phyloP scores from a whole-genome alignment of 129 eudicot species.

The Sambucus nigra region DNA sequence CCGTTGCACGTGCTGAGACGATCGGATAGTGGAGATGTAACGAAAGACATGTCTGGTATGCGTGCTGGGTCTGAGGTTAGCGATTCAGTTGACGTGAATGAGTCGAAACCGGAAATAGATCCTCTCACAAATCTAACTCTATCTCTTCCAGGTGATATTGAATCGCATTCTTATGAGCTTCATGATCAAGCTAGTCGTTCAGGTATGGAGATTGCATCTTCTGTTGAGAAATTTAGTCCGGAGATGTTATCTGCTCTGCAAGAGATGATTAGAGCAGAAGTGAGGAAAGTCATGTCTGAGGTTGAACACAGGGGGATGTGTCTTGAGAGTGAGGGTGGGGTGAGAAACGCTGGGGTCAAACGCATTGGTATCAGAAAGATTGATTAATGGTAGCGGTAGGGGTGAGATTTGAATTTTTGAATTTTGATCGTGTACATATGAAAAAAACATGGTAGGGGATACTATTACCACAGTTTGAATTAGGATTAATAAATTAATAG shows the following conservation, averaged over 20 bases:
- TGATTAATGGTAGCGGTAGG: no score
- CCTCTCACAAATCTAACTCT: constrained; percentile 14
- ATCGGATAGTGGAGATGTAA: neutral
- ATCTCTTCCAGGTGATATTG: constrained; percentile 11
- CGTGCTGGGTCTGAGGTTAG: constrained; percentile 5
- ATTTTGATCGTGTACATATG: no score
- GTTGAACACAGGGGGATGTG: no score
- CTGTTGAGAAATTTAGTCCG: neutral
- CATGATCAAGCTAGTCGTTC: neutral
- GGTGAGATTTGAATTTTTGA: no score
- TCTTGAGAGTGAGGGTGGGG: neutral
- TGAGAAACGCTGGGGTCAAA: constrained; percentile 13
- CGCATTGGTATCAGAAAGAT: constrained; percentile 1
- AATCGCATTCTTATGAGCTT: neutral
- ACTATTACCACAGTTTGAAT: no score
- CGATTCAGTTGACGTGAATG: neutral
- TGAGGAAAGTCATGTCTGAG: constrained; percentile 8
- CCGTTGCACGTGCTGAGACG: neutral
- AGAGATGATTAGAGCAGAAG: constrained; percentile 20
- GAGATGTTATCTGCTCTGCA: constrained; percentile 6
- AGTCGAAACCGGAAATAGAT: neutral
- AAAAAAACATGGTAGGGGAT: no score
- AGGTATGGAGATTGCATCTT: neutral
- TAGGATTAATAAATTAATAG: no score
- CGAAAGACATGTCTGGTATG: neutral